Conservation (phyloP, 495 filamentous ascomycete species). For the Niebla homalea region DNA sequence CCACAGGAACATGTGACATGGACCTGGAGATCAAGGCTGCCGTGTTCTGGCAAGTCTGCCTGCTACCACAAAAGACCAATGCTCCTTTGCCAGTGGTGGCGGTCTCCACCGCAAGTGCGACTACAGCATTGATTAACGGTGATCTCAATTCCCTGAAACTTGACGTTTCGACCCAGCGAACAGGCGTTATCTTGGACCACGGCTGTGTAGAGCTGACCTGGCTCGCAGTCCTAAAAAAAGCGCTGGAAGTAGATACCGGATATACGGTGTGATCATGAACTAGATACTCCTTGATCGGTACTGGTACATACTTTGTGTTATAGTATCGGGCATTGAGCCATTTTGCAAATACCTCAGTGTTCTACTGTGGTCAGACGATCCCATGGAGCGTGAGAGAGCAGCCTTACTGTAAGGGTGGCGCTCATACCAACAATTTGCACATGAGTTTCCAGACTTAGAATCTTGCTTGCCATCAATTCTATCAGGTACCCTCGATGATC, state of each 20-base stretch:
- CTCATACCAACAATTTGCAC: conserved; percentile 78
- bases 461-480: conserved; percentile 68
- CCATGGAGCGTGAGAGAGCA: not conserved
- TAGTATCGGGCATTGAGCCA: conserved; percentile 66
- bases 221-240: conserved; percentile 47
- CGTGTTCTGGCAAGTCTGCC: conserved; percentile 50
- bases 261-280: conserved; percentile 66
- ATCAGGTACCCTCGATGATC: conserved; percentile 67
- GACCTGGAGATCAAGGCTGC: conserved; percentile 50
- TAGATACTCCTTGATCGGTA: conserved; percentile 63
- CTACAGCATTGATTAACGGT: conserved; percentile 52
- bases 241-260: conserved; percentile 44
- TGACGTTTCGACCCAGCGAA: conserved; percentile 41
- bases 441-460: conserved; percentile 52
- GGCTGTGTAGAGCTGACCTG: conserved; percentile 33
- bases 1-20: conserved; percentile 36
- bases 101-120: conserved; percentile 55
- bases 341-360: conserved; percentile 50
- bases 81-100: conserved; percentile 54
- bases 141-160: conserved; percentile 47
- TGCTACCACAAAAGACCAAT: conserved; percentile 63
- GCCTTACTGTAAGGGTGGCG: conserved; percentile 55
- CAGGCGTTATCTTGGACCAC: conserved; percentile 27
- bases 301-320: conserved; percentile 57
- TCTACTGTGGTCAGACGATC: conserved; percentile 34